A percentile compares a stretch with the other conserved stretches of the same genome.
Conservation (phyloP, 2,329 filamentous ascomycete species). For the Xylaria sp. region DNA sequence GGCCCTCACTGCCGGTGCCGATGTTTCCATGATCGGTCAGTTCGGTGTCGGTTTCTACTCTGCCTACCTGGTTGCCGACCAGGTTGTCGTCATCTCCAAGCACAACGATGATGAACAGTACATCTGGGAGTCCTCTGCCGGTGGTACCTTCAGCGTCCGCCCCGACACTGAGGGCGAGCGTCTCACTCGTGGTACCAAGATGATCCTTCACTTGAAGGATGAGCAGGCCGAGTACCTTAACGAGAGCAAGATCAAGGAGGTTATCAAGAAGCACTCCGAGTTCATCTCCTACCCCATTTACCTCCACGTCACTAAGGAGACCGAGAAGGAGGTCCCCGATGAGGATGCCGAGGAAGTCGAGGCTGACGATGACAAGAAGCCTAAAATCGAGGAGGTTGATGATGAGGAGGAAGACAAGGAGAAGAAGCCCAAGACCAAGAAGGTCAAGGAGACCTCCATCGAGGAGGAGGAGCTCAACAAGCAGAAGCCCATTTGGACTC, state of each 20-base stretch:
- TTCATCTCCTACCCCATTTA: slow-evolving; percentile 99
- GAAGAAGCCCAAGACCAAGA: slow-evolving; percentile 98
- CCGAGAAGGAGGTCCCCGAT: slow-evolving; percentile 96
- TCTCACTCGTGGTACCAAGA: slow-evolving; percentile 92
- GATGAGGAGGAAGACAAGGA: slow-evolving; percentile 80
- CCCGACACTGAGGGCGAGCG: slow-evolving; percentile 86
- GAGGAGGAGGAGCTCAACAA: slow-evolving; percentile 99
- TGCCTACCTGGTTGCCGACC: slow-evolving; percentile 97
- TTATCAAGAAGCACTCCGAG: slow-evolving; percentile 99
- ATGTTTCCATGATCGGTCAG: slow-evolving; percentile 99
- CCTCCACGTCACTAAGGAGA: slow-evolving; percentile 99
- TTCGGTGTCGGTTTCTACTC: slow-evolving; percentile 99
- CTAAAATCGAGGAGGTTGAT: slow-evolving; percentile 89
- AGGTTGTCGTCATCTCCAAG: slow-evolving; percentile 93
- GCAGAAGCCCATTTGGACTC: slow-evolving; percentile 99
- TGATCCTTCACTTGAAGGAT: slow-evolving; percentile 98
- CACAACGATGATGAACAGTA: slow-evolving; percentile 99
- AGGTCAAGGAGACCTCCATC: slow-evolving; percentile 96
- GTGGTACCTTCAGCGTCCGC: slow-evolving; percentile 91
- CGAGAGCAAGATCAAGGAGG: slow-evolving; percentile 99
- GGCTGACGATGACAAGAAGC: slow-evolving; percentile 86
- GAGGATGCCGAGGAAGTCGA: slow-evolving; percentile 77
- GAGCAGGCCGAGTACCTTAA: slow-evolving; percentile 98
- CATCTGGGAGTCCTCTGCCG: slow-evolving; percentile 96
- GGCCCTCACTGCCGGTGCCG: slow-evolving; percentile 93